A percentile compares a stretch with the other conserved stretches of the same genome.
phyloP scores from a whole-genome alignment of 2,329 filamentous ascomycete genomes.

The Paradendryphiella salina region DNA sequence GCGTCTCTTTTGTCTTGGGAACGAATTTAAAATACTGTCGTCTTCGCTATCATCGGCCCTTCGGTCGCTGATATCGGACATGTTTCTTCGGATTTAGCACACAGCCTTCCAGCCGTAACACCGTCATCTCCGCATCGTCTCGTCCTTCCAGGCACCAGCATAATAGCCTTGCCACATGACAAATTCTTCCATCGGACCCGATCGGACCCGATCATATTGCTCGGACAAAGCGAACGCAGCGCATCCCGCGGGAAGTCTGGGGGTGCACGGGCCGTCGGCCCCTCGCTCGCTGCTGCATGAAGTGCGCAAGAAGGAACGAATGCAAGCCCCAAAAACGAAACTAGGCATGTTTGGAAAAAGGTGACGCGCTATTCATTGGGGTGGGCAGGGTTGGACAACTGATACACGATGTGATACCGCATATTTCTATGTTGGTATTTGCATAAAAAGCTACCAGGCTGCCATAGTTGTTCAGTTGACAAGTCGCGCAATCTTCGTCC shows the following conservation, averaged over 20 bases:
- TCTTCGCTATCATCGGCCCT: neutral
- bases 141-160: slow-evolving; percentile 5
- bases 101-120: neutral
- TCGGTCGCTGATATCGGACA: slow-evolving; percentile 1
- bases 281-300: neutral
- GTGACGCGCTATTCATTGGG: neutral
- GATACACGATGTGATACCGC: neutral
- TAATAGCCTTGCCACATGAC: neutral
- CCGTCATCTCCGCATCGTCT: neutral
- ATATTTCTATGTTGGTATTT: neutral
- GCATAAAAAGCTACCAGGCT: neutral
- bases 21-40: neutral
- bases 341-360: slow-evolving; percentile 1
- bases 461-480: neutral
- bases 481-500: neutral
- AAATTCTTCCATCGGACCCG: neutral
- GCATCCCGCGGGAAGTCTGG: neutral
- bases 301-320: neutral
- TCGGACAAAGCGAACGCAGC: neutral
- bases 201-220: neutral
- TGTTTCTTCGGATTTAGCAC: slow-evolving; percentile 3
- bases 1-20: no score
- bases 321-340: neutral
- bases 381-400: neutral
- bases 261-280: neutral